phyloP scores from a whole-genome alignment of 345 rosid species.

The Punica granatum region DNA sequence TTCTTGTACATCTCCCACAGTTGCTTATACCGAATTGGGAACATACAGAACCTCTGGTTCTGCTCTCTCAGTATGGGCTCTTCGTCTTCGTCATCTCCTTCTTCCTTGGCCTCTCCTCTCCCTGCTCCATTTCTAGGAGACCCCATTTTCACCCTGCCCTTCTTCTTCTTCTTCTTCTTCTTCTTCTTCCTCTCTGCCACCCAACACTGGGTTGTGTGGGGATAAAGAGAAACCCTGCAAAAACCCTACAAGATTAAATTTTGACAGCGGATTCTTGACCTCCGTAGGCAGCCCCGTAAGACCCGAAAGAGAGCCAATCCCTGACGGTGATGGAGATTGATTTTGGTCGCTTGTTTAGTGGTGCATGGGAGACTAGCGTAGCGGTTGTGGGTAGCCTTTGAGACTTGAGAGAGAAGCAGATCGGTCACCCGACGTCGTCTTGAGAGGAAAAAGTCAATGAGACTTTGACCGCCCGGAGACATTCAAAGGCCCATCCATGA shows the following conservation, averaged over 20 bases:
- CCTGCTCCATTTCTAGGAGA: constrained; percentile 20
- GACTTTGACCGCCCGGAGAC: too few species aligned
- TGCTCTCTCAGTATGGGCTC: constrained; percentile 67
- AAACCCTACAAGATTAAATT: constrained; percentile 8
- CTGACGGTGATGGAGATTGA: not conserved
- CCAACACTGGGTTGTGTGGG: too few species aligned
- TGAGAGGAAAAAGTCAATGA: too few species aligned
- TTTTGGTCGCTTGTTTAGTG: not conserved
- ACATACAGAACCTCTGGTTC: constrained; percentile 86
- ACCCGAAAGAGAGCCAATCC: not conserved
- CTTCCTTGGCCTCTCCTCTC: constrained; percentile 6
- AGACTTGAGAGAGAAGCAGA: not conserved
- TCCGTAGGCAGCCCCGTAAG: not conserved
- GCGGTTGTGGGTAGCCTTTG: not conserved
- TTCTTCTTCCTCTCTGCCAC: too few species aligned
- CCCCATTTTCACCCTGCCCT: constrained; percentile 15
- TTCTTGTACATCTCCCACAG: constrained; percentile 99
- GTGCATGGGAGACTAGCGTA: not conserved
- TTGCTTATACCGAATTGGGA: constrained; percentile 59
- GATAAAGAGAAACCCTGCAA: constrained; percentile 20
- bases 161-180: not conserved
- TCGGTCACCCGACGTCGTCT: not conserved
- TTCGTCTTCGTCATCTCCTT: constrained; percentile 21
- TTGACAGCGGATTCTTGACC: not conserved
- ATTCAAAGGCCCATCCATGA: too few species aligned